A percentile compares a stretch with the other conserved stretches of the same genome.
These are phyloP conservation scores for Cairneyella variabilis DNA, from an alignment of 495 filamentous ascomycete genomes.

Conservation along the genomic window DNA sequence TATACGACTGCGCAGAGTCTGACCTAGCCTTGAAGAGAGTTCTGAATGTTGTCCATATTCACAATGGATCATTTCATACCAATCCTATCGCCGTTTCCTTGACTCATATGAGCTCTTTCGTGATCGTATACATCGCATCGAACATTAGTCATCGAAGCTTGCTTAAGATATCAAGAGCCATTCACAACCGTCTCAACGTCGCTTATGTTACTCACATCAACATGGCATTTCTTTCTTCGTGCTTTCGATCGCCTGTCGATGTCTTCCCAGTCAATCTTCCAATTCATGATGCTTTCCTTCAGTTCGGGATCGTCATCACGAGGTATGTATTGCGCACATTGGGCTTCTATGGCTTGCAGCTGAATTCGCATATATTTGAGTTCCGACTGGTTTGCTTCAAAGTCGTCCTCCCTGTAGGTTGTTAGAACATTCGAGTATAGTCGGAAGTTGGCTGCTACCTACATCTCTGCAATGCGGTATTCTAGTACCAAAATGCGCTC, in stretches of 20 bases:
- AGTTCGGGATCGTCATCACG: slow-evolving; percentile 21
- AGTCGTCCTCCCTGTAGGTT: slow-evolving; percentile 31
- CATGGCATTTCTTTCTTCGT: slow-evolving; percentile 15
- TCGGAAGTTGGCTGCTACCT: slow-evolving; percentile 18
- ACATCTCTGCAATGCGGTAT: slow-evolving; percentile 43
- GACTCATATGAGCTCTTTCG: too few relatives aligned
- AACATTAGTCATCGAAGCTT: neutral
- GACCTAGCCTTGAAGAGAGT: too few relatives aligned
- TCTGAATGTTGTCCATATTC: too few relatives aligned
- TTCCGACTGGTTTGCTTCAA: slow-evolving; percentile 36
- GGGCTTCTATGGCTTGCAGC: slow-evolving; percentile 49
- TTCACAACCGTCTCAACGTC: neutral
- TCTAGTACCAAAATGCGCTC: slow-evolving; percentile 49
- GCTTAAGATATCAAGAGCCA: neutral
- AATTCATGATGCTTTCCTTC: slow-evolving; percentile 27
- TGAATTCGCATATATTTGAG: slow-evolving; percentile 49
- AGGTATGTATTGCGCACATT: slow-evolving; percentile 39
- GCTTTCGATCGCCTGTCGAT: slow-evolving; percentile 22
- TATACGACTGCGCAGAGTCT: too few relatives aligned
- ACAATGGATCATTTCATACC: too few relatives aligned
- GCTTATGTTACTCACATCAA: neutral
- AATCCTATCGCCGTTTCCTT: too few relatives aligned
- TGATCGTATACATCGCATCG: too few relatives aligned
- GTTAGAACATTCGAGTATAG: neutral
- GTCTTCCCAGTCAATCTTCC: slow-evolving; percentile 28